A percentile compares a stretch with the other conserved stretches of the same genome.
phyloP scores from a whole-genome alignment of 78 protist genomes.

The Dictyostelium intermedium region DNA sequence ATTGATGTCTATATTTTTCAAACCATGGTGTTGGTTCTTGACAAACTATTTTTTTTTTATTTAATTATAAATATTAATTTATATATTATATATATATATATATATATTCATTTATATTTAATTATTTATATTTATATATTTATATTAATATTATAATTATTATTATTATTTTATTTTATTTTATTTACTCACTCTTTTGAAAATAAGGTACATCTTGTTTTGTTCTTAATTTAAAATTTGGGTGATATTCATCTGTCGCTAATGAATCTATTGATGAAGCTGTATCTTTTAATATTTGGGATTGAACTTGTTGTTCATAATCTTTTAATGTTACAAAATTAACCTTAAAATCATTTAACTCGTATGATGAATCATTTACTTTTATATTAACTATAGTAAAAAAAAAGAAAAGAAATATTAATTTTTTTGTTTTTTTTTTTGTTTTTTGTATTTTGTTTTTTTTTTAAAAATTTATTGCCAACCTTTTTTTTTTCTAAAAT shows the following conservation, averaged over 20 bases:
- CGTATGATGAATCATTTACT: slow-evolving; percentile 48
- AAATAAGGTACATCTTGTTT: slow-evolving; percentile 75
- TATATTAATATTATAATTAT: background rate
- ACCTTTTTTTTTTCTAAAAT: slow-evolving; percentile 51
- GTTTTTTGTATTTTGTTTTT: background rate
- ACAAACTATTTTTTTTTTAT: slow-evolving; percentile 22
- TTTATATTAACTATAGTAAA: background rate
- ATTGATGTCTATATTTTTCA: slow-evolving; percentile 58
- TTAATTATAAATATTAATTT: background rate
- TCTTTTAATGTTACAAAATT: slow-evolving; percentile 41
- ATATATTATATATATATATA: background rate
- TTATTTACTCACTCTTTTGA: slow-evolving; percentile 48
- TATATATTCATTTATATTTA: background rate
- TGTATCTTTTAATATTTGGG: slow-evolving; percentile 13
- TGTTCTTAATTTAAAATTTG: slow-evolving; percentile 46
- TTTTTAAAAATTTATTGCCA: background rate
- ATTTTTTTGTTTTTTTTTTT: background rate
- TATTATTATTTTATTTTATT: too few relatives aligned
- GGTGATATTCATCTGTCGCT: slow-evolving; percentile 61
- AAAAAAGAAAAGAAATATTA: too few relatives aligned
- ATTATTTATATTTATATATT: too few relatives aligned
- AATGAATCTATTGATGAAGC: slow-evolving; percentile 37
- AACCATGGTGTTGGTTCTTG: slow-evolving; percentile 81
- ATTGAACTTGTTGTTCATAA: slow-evolving; percentile 7
- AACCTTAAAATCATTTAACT: slow-evolving; percentile 50